Evolutionary conservation across 2,329 filamentous ascomycete species (phyloP).

Genomic region (Curvularia eragrostidis): DNA sequence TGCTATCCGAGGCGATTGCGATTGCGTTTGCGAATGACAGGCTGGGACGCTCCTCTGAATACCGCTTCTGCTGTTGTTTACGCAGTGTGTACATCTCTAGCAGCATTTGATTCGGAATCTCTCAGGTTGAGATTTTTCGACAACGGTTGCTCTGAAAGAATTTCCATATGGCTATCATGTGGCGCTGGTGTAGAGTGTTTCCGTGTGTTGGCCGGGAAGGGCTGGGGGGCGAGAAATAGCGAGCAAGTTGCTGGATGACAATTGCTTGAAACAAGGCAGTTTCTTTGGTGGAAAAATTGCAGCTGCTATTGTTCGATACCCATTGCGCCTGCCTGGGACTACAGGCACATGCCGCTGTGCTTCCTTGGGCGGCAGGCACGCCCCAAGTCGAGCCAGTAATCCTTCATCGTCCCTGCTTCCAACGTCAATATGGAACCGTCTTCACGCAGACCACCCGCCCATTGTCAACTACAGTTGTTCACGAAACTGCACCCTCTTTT

Average conservation of each 20-base stretch:
- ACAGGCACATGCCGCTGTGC: neutral
- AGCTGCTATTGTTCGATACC: neutral
- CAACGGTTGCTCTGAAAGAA: neutral
- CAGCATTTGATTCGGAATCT: neutral
- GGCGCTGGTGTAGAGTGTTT: neutral
- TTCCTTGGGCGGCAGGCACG: neutral
- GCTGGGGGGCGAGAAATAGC: neutral
- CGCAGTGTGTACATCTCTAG: neutral
- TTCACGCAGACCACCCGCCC: slow-evolving; percentile 23
- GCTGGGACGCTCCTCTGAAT: neutral
- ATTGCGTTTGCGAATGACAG: neutral
- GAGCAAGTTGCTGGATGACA: no score
- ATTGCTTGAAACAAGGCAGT: neutral
- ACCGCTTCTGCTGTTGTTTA: neutral
- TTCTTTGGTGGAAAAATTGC: no score
- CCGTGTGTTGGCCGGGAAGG: neutral
- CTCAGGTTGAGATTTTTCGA: neutral
- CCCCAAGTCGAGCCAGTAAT: neutral
- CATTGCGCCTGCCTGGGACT: neutral
- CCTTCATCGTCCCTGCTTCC: slow-evolving; percentile 5
- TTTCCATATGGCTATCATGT: neutral
- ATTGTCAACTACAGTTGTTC: slow-evolving; percentile 18
- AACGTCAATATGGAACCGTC: slow-evolving; percentile 26
- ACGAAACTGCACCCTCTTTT: slow-evolving; percentile 34
- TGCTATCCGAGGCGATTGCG: neutral